These are phyloP conservation scores for Raffaelea albimanens DNA, from an alignment of 2,329 filamentous ascomycete species.

Conservation along the genomic window DNA sequence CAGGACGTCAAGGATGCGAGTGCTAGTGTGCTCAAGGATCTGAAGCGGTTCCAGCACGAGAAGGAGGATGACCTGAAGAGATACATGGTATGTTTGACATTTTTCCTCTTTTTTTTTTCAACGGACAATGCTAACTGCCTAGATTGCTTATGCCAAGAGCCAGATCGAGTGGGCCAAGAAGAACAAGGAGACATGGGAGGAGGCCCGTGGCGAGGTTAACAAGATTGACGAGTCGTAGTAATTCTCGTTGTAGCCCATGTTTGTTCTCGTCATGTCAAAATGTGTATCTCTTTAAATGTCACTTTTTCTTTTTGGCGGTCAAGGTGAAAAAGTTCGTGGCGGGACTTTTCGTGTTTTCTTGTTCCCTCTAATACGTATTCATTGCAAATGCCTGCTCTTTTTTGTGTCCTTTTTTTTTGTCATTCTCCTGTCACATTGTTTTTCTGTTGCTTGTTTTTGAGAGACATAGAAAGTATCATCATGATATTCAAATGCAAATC, in stretches of 20 bases:
- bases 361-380: background rate
- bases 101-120: background rate
- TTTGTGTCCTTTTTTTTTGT: background rate
- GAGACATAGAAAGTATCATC: background rate
- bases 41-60: slow-evolving; percentile 86
- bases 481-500: background rate
- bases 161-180: slow-evolving; percentile 93
- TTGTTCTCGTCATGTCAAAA: too few species aligned
- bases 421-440: background rate
- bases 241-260: too few species aligned
- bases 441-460: background rate
- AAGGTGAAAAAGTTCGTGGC: too few species aligned
- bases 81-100: slow-evolving; percentile 71
- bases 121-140: slow-evolving; percentile 15
- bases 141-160: slow-evolving; percentile 87
- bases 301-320: background rate
- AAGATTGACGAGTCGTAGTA: slow-evolving; percentile 72
- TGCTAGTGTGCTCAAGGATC: slow-evolving; percentile 74
- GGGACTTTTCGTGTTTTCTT: background rate
- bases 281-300: background rate
- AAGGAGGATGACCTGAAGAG: slow-evolving; percentile 90
- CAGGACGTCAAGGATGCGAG: slow-evolving; percentile 92
- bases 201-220: slow-evolving; percentile 75
- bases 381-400: background rate
- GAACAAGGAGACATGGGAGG: slow-evolving; percentile 85